Evolutionary conservation across 805 yeast genomes (phyloP).

Genomic region (Grigorovia yakushimaensis): DNA sequence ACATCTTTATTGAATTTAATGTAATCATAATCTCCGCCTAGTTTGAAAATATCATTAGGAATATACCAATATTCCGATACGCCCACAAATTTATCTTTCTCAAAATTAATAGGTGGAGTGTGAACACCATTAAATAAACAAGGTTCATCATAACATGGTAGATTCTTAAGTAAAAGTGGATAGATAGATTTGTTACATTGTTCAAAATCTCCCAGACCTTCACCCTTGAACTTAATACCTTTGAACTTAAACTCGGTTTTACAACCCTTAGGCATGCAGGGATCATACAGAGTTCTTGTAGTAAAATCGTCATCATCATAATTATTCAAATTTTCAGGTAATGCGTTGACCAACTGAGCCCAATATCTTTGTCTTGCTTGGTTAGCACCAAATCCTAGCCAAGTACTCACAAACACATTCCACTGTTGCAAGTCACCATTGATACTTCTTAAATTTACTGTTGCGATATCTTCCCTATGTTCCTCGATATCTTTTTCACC

Average conservation of each 20-base stretch:
- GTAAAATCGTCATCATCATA: conserved; percentile 37
- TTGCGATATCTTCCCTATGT: conserved; percentile 66
- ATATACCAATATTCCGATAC: conserved; percentile 97
- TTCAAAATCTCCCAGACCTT: conserved; percentile 74
- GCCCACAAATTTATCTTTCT: conserved; percentile 77
- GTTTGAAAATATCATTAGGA: conserved; percentile 78
- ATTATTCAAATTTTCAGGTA: conserved; percentile 40
- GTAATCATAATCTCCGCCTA: conserved; percentile 85
- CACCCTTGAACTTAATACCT: conserved; percentile 37
- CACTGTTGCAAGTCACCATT: conserved; percentile 67
- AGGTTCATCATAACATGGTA: conserved; percentile 80
- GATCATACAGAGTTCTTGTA: conserved; percentile 45
- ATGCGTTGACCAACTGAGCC: conserved; percentile 40
- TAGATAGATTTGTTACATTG: conserved; percentile 61
- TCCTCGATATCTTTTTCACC: conserved; percentile 44
- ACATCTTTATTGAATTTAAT: conserved; percentile 56
- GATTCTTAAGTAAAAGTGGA: conserved; percentile 66
- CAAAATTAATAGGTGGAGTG: conserved; percentile 79
- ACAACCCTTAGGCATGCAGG: conserved; percentile 70
- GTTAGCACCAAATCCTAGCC: conserved; percentile 98
- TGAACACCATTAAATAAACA: conserved; percentile 93
- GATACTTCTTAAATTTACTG: conserved; percentile 52
- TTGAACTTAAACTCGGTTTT: conserved; percentile 37
- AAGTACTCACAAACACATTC: conserved; percentile 87
- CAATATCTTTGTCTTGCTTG: conserved; percentile 76